phyloP scores from a whole-genome alignment of 768 basidiomycete genomes.

The Trametes meyenii region DNA sequence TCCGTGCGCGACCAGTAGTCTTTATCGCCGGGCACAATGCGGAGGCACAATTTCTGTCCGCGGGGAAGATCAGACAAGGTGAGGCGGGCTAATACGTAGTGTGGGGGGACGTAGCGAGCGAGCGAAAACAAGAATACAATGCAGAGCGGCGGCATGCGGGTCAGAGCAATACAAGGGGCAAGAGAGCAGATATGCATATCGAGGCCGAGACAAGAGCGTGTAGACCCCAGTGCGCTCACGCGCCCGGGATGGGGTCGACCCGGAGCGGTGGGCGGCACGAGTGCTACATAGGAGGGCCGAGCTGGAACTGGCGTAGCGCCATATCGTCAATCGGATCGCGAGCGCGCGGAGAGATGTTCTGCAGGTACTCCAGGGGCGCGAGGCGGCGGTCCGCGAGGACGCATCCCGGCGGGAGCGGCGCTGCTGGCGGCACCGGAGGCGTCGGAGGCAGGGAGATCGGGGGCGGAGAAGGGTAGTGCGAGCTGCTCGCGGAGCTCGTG shows the following conservation, averaged over 20 bases:
- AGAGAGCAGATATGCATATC: too few species aligned
- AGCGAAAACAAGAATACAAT: background rate
- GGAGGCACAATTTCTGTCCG: too few species aligned
- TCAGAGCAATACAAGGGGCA: background rate
- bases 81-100: background rate
- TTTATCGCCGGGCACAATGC: background rate
- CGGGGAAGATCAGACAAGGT: background rate
- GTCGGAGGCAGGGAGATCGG: slow-evolving; percentile 8
- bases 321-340: slow-evolving; percentile 34
- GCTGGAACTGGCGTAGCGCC: slow-evolving; percentile 24
- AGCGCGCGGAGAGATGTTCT: slow-evolving; percentile 27
- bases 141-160: background rate
- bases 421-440: slow-evolving; percentile 4
- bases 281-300: slow-evolving; percentile 5
- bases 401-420: slow-evolving; percentile 17
- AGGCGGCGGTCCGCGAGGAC: slow-evolving; percentile 22
- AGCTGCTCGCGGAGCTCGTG: slow-evolving; percentile 12
- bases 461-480: background rate
- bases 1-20: background rate
- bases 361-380: slow-evolving; percentile 34
- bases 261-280: background rate
- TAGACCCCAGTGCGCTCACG: too few species aligned
- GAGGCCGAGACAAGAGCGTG: too few species aligned
- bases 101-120: background rate
- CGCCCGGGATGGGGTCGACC: too few species aligned